Base-by-base conservation (phyloP, 495 filamentous ascomycete species). In the Penicillium goetzii region DNA sequence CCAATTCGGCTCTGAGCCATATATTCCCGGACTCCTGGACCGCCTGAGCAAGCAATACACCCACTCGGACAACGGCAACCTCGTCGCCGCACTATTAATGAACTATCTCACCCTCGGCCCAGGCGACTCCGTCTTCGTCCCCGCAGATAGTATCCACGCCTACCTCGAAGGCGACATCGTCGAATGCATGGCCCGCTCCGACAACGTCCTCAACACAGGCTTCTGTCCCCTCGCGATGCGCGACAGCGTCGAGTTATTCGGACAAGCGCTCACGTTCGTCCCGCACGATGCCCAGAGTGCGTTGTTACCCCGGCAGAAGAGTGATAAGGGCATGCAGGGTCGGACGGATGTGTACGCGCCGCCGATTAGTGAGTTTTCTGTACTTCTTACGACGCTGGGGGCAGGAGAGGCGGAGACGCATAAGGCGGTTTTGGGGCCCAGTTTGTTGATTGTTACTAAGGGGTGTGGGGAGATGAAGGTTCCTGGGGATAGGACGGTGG, bases 131-230 rank as follows among this genome's bases (percentile, higher is more conserved):
- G 82, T 94, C 49, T 91, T 84, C 69, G 88, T 94, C 28, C 91
- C 90, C 1, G 89, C 88, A 15, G 89, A 93, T 64, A 89, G 88
- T 19, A 90, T 92, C 57, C 89, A 93, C 67, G 90, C 90, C 2
- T 93, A 92, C 70, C 73, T 93, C 3, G 83, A 84, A 49, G 92
- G 92, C 0, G 88, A 92, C 72, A 91, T 93, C 52, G 85, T 95
- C 59, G 90, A 93, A 72, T 92, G 91, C 77, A 93, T 95, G 90
- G 90, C 90, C 3, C 86, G 91, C 23, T 89, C 84, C 34, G 89
- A 93, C 75, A 92, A 93, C 58, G 90, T 94, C 26, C 79, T 93
- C 14, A 90, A 90, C 63, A 84, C 83, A 4, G 90, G 90, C 0
- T 91, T 93, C 79, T 92, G 89, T 67, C 89, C 89, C 1, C 79